Evolutionary conservation across 225 moss, liverwort and hornwort genomes (phyloP), one percentile per base, ranked within the genome.

Genomic region (Pseudoscleropodium purum): DNA sequence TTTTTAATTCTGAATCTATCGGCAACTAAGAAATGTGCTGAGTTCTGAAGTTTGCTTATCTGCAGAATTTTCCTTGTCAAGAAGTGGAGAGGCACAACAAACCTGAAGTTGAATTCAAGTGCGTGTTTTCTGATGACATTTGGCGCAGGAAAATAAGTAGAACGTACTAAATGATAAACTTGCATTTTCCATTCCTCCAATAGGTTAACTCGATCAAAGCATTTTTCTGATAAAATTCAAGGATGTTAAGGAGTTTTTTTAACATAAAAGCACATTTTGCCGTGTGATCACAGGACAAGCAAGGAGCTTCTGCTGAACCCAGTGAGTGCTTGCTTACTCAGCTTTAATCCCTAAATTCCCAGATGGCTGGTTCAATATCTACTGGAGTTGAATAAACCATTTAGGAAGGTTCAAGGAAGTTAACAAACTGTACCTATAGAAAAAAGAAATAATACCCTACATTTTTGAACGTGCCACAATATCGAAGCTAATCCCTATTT

Each of bases 21-120:
- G n/a, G 64, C 47, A 69, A 29, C 34, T 64, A 25, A 69, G 47
- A 45, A 85, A 61, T 74, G 30, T 87, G 19, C 16, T 62, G 33
- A 75, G 52, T 87, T 75, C 54, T 91, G 57, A 89, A 60, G 18
- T 60, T 59, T 30, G 37, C 80, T 39, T 39, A 72, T 66, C 12
- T 87, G 89, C 96, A 99, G 97, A 99, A 97, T 84, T 99, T 99
- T 87, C 99, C 99, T 76, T 99, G 99, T 93, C 99, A 99, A 92
- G 99, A 99, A 93, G 99, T 99, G 86, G 97, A 99, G 91, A 94
- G 99, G 91, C 99, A 99, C 93, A 99, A 99, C 94, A 99, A 99
- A 87, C 99, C 99, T 75, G 99, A 99, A 93, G 97, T 99, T 81
- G 99, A 97, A 95, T 94, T 99, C 94, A 97, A 99, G 99, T 99